Evolutionary conservation across 345 rosid genomes (phyloP).

Genomic region (Turritis glabra): DNA sequence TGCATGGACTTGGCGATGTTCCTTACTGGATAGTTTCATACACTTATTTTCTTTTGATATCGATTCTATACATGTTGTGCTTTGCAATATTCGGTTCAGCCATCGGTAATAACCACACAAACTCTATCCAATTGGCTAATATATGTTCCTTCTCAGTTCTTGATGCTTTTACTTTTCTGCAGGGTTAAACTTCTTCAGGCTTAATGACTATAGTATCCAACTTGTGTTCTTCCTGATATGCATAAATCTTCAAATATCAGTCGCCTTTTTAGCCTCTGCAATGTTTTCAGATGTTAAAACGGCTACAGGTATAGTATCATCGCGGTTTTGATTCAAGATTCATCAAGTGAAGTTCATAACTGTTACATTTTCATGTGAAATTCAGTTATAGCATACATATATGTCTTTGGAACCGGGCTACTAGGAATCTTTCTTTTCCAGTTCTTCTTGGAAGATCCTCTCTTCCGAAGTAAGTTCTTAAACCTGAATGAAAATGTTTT

Average conservation of each 20-base stretch:
- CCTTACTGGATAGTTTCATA: constrained; percentile 94
- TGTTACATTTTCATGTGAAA: background rate
- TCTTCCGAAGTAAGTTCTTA: constrained; percentile 72
- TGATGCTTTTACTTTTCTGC: constrained; percentile 34
- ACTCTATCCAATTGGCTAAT: background rate
- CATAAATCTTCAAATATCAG: constrained; percentile 79
- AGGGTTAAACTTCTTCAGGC: constrained; percentile 85
- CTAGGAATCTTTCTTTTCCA: constrained; percentile 80
- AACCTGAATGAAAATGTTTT: background rate
- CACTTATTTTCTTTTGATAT: constrained; percentile 68
- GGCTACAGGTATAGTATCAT: constrained; percentile 69
- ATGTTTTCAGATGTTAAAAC: constrained; percentile 80
- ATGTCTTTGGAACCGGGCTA: constrained; percentile 87
- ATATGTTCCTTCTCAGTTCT: background rate
- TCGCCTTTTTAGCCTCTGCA: constrained; percentile 75
- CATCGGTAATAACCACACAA: constrained; percentile 51
- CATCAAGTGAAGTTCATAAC: background rate
- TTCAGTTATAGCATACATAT: constrained; percentile 71
- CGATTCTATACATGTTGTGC: constrained; percentile 67
- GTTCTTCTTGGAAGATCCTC: constrained; percentile 59
- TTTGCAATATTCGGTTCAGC: constrained; percentile 76
- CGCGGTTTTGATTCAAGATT: background rate
- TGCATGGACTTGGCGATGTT: constrained; percentile 97
- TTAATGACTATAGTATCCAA: constrained; percentile 82
- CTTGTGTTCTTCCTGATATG: constrained; percentile 67